phyloP scores from a whole-genome alignment of 176 grass and related monocot genomes.

The Aegilops bicornis region DNA sequence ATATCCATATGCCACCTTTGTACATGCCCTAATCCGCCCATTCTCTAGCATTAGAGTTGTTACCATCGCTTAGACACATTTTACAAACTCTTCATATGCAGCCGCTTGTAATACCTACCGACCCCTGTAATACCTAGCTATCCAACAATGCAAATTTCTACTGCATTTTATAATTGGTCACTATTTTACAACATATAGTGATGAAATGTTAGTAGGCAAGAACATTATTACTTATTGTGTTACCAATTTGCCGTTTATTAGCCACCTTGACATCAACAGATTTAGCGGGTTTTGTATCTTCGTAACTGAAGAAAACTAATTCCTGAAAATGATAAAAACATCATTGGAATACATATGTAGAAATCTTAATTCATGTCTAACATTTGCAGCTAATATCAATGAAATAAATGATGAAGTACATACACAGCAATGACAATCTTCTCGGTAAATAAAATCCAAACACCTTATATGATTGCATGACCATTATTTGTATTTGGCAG shows the following conservation, averaged over 20 bases:
- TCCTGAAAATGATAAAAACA: conserved; percentile 20
- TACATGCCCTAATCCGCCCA: no score
- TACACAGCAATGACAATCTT: background rate
- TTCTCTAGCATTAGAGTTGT: no score
- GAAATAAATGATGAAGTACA: background rate
- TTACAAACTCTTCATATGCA: no score
- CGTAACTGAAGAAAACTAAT: conserved; percentile 52
- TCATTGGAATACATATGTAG: background rate
- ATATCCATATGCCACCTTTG: no score
- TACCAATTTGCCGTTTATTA: conserved; percentile 48
- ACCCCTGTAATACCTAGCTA: no score
- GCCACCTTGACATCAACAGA: conserved; percentile 17
- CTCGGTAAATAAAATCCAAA: background rate
- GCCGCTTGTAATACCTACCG: no score
- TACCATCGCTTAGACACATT: no score
- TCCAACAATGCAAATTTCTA: no score
- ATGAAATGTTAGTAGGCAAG: background rate
- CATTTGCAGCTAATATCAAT: background rate
- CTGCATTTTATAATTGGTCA: background rate
- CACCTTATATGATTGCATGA: background rate
- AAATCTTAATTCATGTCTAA: background rate
- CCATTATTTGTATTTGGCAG: background rate
- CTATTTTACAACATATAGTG: conserved; percentile 11
- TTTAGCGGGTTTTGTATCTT: conserved; percentile 35
- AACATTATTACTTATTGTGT: background rate